Evolutionary conservation across 345 rosid species (phyloP).

Genomic region (Combretum micranthum): DNA sequence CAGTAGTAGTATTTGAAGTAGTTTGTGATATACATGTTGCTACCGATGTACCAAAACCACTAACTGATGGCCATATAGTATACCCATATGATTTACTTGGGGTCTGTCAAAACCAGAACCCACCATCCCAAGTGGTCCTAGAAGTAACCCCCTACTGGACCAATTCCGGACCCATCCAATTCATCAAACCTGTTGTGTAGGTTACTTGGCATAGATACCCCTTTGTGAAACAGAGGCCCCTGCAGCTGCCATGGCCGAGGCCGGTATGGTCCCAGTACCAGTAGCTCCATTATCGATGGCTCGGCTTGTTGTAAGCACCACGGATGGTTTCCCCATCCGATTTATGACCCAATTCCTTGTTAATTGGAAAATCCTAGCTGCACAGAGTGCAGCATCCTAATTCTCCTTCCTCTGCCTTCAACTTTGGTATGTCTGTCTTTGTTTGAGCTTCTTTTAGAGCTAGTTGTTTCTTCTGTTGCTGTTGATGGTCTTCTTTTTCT

Average conservation of each 20-base stretch:
- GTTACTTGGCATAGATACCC: slow-evolving; percentile 55
- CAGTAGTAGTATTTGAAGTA: slow-evolving; percentile 26
- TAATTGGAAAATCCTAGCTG: slow-evolving; percentile 92
- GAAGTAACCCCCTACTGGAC: slow-evolving; percentile 18
- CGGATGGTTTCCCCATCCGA: slow-evolving; percentile 96
- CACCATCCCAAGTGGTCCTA: slow-evolving; percentile 60
- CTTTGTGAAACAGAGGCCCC: slow-evolving; percentile 57
- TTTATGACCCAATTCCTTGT: slow-evolving; percentile 98
- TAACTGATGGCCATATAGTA: slow-evolving; percentile 71
- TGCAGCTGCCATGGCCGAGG: slow-evolving; percentile 72
- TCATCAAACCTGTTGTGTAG: slow-evolving; percentile 64
- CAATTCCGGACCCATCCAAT: slow-evolving; percentile 51
- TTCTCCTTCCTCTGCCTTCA: slow-evolving; percentile 89
- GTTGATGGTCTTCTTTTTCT: slow-evolving; percentile 51
- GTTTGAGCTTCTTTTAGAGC: slow-evolving; percentile 84
- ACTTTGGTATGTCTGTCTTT: slow-evolving; percentile 95
- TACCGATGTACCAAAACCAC: slow-evolving; percentile 54
- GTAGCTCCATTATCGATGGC: slow-evolving; percentile 86
- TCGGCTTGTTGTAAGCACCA: slow-evolving; percentile 97
- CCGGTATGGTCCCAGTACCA: slow-evolving; percentile 92
- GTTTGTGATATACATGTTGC: slow-evolving; percentile 24
- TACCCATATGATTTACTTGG: slow-evolving; percentile 48
- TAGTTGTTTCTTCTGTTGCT: slow-evolving; percentile 45
- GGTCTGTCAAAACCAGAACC: slow-evolving; percentile 62
- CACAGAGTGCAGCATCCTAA: slow-evolving; percentile 97